A percentile compares a stretch with the other conserved stretches of the same genome.
These are phyloP conservation scores for Starmerella geochares DNA, from an alignment of 805 yeast species.

Conservation along the genomic window DNA sequence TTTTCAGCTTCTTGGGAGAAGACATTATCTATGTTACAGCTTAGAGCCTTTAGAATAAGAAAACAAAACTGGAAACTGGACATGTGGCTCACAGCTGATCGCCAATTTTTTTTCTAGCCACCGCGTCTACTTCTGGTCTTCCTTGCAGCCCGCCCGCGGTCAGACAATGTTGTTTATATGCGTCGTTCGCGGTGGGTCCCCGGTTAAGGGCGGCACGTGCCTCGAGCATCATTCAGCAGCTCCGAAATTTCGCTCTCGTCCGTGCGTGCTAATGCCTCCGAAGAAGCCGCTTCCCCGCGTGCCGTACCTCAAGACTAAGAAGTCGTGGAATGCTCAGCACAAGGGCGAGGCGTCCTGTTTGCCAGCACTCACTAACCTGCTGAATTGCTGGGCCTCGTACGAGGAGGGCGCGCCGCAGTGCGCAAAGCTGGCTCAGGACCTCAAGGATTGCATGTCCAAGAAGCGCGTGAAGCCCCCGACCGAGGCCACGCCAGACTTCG, in stretches of 20 bases:
- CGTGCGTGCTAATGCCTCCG: conserved; percentile 12
- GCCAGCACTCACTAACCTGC: conserved; percentile 70
- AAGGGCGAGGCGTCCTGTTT: conserved; percentile 43
- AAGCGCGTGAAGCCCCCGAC: conserved; percentile 26
- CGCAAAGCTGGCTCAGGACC: conserved; percentile 42
- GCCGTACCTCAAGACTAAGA: conserved; percentile 18
- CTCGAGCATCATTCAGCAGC: background rate
- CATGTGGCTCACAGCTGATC: too few species aligned
- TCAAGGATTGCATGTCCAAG: conserved; percentile 61
- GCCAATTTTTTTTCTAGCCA: too few species aligned
- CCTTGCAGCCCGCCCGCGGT: too few species aligned
- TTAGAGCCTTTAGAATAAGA: too few species aligned
- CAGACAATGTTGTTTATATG: background rate
- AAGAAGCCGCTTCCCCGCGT: conserved; percentile 22
- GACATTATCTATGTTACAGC: too few species aligned
- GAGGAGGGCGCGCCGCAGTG: conserved; percentile 72
- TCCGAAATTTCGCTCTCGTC: background rate
- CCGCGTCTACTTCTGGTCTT: too few species aligned
- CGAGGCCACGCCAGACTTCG: conserved; percentile 20
- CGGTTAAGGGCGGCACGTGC: background rate
- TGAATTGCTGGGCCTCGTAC: conserved; percentile 94
- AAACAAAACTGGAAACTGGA: too few species aligned
- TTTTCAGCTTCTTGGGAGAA: too few species aligned
- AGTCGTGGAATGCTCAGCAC: conserved; percentile 18
- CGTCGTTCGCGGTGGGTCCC: background rate